These are phyloP conservation scores for Hysterangium stoloniferum DNA, from an alignment of 768 basidiomycete species.

Conservation along the genomic window DNA sequence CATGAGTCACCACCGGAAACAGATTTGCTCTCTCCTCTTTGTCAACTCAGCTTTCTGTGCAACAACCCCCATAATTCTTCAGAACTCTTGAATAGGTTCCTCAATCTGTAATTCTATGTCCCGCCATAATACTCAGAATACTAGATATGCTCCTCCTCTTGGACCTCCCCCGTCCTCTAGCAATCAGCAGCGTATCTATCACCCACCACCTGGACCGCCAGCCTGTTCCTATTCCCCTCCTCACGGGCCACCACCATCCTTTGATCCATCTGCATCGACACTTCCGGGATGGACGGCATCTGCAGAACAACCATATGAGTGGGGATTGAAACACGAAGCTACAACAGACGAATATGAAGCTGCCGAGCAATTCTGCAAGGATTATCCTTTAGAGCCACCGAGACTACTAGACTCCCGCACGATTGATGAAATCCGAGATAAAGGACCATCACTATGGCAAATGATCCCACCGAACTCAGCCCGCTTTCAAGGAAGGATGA, in stretches of 20 bases:
- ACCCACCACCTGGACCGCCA: no score
- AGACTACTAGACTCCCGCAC: conserved; percentile 41
- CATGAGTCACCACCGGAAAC: no score
- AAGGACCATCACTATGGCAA: conserved; percentile 48
- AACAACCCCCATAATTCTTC: no score
- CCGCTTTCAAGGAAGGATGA: conserved; percentile 41
- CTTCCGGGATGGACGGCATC: conserved; percentile 55
- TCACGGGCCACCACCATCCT: conserved; percentile 1
- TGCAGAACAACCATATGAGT: conserved; percentile 38
- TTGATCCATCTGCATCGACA: not conserved
- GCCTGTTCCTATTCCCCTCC: conserved; percentile 2
- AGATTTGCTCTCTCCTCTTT: no score
- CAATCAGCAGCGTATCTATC: no score
- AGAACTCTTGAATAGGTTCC: no score
- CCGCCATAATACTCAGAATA: no score
- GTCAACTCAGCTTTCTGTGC: no score
- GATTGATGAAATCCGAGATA: conserved; percentile 42
- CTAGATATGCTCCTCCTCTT: no score
- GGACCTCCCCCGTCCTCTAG: no score
- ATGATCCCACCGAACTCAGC: conserved; percentile 32
- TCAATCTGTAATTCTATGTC: no score
- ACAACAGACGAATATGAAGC: conserved; percentile 44
- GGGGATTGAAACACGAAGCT: conserved; percentile 51
- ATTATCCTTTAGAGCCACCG: conserved; percentile 33
- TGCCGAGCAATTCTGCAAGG: conserved; percentile 43